Conservation (phyloP, 306 rosid genomes). For the Casuarina cunninghamiana region DNA sequence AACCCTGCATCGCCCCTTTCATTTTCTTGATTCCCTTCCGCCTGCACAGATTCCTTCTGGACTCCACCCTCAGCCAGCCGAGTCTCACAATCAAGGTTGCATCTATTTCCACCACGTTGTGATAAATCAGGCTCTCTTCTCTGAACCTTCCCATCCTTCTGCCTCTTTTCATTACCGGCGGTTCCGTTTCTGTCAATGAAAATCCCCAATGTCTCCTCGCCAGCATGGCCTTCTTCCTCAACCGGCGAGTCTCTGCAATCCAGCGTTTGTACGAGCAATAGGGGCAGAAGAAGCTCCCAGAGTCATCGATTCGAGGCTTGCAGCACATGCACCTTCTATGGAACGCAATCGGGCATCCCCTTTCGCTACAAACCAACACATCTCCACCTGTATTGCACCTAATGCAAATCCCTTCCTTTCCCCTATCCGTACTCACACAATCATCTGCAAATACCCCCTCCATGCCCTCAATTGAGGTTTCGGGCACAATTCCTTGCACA, state of each 20-base stretch:
- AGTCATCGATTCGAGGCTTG: constrained; percentile 54
- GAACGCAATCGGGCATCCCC: constrained; percentile 50
- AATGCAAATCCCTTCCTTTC: constrained; percentile 39
- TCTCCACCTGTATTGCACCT: constrained; percentile 43
- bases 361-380: constrained; percentile 49
- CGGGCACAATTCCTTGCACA: neutral
- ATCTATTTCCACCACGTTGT: constrained; percentile 10
- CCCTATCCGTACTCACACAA: constrained; percentile 13
- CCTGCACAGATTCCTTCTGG: constrained; percentile 16
- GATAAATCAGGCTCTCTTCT: constrained; percentile 5
- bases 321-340: constrained; percentile 56
- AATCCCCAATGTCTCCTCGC: constrained; percentile 45
- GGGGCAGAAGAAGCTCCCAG: constrained; percentile 63
- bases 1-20: constrained; percentile 5
- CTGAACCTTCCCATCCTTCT: constrained; percentile 10
- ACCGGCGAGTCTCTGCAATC: constrained; percentile 17
- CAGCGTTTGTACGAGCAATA: constrained; percentile 57
- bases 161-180: constrained; percentile 9
- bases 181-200: constrained; percentile 34
- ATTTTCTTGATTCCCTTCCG: constrained; percentile 21
- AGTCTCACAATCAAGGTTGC: neutral
- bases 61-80: neutral
- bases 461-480: neutral
- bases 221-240: constrained; percentile 37
- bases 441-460: neutral